Evolutionary conservation across 495 filamentous ascomycete genomes (phyloP).

Genomic region (Aspergillus ellipticus): DNA sequence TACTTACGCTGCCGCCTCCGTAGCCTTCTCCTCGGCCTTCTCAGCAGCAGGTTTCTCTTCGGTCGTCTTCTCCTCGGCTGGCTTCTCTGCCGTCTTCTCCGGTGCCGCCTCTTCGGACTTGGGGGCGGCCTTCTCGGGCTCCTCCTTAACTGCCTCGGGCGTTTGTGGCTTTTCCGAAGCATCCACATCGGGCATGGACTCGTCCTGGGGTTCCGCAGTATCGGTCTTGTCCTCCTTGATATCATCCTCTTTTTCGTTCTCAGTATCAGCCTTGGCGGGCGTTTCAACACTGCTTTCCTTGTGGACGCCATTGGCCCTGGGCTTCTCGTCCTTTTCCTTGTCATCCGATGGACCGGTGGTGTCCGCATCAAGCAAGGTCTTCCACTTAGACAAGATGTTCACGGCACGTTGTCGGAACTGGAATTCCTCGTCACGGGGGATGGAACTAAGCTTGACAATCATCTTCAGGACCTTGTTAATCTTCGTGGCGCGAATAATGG

Average conservation of each 20-base stretch:
- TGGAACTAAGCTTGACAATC: slow-evolving; percentile 75
- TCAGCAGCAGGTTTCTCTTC: slow-evolving; percentile 20
- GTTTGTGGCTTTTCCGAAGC: slow-evolving; percentile 24
- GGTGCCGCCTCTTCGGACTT: slow-evolving; percentile 19
- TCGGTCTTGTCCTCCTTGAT: slow-evolving; percentile 41
- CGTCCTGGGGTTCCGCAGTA: slow-evolving; percentile 34
- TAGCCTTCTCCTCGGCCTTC: slow-evolving; percentile 20
- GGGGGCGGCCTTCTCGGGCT: slow-evolving; percentile 19
- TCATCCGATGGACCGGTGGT: slow-evolving; percentile 35
- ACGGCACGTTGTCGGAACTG: slow-evolving; percentile 77
- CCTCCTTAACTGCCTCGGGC: slow-evolving; percentile 22
- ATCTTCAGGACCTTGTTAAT: slow-evolving; percentile 93
- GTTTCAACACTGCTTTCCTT: slow-evolving; percentile 47
- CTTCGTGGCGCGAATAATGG: slow-evolving; percentile 80
- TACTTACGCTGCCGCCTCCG: slow-evolving; percentile 19
- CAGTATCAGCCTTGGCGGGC: slow-evolving; percentile 34
- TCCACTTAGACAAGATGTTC: slow-evolving; percentile 75
- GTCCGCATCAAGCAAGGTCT: slow-evolving; percentile 65
- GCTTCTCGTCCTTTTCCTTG: slow-evolving; percentile 42
- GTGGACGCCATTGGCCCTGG: slow-evolving; percentile 48
- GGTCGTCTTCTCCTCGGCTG: slow-evolving; percentile 13
- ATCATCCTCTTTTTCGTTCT: slow-evolving; percentile 46
- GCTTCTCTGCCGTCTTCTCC: slow-evolving; percentile 14
- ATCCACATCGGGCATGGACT: slow-evolving; percentile 35
- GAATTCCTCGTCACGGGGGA: slow-evolving; percentile 82